A percentile compares a stretch with the other conserved stretches of the same genome.
Evolutionary conservation across 768 basidiomycete genomes (phyloP).

Genomic region (Lactarius psammicola): DNA sequence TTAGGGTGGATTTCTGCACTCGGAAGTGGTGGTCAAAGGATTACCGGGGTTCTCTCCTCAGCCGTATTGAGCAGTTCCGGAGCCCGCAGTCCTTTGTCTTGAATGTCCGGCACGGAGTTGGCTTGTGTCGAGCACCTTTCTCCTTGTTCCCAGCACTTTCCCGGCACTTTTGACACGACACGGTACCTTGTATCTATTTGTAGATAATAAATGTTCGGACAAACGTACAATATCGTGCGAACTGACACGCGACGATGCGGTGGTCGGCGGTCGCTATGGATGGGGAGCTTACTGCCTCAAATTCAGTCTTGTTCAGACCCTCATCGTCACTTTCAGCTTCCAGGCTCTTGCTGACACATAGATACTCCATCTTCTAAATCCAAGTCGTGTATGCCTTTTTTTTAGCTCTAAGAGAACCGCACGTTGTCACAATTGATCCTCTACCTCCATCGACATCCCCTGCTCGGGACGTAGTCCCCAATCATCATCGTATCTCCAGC

Average conservation of each 20-base stretch:
- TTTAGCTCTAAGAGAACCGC: constrained; percentile 24
- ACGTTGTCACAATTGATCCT: constrained; percentile 32
- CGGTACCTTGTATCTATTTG: constrained; percentile 10
- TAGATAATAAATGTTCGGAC: constrained; percentile 9
- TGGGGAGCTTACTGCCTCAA: constrained; percentile 9
- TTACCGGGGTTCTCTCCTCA: not conserved
- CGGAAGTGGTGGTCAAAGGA: not conserved
- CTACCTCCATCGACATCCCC: constrained; percentile 31
- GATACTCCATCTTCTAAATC: constrained; percentile 25
- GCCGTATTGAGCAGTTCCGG: not conserved
- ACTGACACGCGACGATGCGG: constrained; percentile 23
- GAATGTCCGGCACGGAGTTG: not conserved
- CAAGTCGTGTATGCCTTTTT: constrained; percentile 28
- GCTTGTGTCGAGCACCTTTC: not conserved
- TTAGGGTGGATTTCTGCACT: not conserved
- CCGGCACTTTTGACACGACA: not conserved
- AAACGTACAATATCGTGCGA: constrained; percentile 23
- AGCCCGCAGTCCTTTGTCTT: not conserved
- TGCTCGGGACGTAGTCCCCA: constrained; percentile 30
- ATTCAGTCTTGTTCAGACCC: constrained; percentile 19
- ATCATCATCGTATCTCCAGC: constrained; percentile 22
- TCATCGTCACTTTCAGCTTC: constrained; percentile 5
- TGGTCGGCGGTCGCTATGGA: constrained; percentile 8
- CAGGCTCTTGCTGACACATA: constrained; percentile 24
- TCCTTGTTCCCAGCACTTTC: not conserved